Percentiles rank a stretch among this genome's conserved stretches.
These are phyloP conservation scores for Pseudonitzschia pungens DNA, from an alignment of 108 stramenopile species.

Conservation along the genomic window DNA sequence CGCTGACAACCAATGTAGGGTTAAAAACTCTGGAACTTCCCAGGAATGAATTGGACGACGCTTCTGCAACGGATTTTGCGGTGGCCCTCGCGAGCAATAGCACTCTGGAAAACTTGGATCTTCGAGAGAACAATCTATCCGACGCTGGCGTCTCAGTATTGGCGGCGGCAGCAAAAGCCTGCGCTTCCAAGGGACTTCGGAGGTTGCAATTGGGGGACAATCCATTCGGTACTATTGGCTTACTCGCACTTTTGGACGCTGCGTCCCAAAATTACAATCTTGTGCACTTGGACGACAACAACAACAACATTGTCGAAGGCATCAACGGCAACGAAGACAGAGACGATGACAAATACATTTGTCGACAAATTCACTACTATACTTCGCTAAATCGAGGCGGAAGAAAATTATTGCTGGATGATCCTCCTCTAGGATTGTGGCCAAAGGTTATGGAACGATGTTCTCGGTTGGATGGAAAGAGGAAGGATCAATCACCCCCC, in stretches of 20 bases:
- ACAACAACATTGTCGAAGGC: neutral
- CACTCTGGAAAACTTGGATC: slow-evolving; percentile 11
- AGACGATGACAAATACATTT: neutral
- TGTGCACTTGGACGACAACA: neutral
- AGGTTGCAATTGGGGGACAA: slow-evolving; percentile 11
- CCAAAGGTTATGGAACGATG: slow-evolving; percentile 7
- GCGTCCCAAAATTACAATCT: slow-evolving; percentile 14
- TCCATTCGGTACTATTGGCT: slow-evolving; percentile 15
- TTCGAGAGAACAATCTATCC: slow-evolving; percentile 19
- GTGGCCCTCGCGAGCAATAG: slow-evolving; percentile 5
- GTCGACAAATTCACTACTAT: slow-evolving; percentile 14
- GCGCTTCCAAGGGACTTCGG: neutral
- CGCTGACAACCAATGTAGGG: slow-evolving; percentile 4
- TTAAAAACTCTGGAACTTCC: slow-evolving; percentile 19
- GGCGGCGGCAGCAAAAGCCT: neutral
- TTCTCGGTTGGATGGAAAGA: slow-evolving; percentile 6
- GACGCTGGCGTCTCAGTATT: slow-evolving; percentile 10
- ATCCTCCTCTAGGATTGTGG: slow-evolving; percentile 21
- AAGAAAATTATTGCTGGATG: slow-evolving; percentile 10
- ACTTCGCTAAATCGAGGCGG: slow-evolving; percentile 18
- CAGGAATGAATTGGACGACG: slow-evolving; percentile 18
- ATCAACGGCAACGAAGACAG: neutral
- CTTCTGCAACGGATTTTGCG: neutral
- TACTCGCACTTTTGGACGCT: slow-evolving; percentile 12
- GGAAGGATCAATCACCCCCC: too few species aligned